Evolutionary conservation across 2,329 filamentous ascomycete genomes (phyloP), one percentile per base, ranked within the genome.

Genomic region (Chrysoporthe puriensis): DNA sequence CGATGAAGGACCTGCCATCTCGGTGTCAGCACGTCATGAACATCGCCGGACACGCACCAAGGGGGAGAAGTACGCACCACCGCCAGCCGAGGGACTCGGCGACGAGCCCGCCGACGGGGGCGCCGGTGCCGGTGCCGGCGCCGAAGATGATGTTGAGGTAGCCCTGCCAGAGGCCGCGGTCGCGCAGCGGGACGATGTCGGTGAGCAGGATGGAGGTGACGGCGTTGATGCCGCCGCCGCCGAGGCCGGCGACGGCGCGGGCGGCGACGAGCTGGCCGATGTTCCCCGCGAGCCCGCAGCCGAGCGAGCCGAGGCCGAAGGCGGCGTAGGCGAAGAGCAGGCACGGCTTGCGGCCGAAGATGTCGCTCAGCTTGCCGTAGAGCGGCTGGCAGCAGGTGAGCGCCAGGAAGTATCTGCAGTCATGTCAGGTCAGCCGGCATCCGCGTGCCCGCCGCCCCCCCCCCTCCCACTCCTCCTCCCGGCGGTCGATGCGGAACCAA

Each of bases 81-180:
- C 91, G 82, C 91, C 91, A 94, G 44, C 91, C 90, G 63, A 94
- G 84, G 4, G 83, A 86, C 76, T 94, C 91, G 0, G 90, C 87
- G n/a, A 94, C 77, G 7, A 92, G 76, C 2, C 92, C 91, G 71
- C 87, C 92, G 0, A 95, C 71, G 0, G 91, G 90, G 4, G 89
- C 91, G 2, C 92, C 92, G 5, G 84, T 82, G 5, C 88, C 86
- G 3, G 90, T 85, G n/a, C 91, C 92, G 21, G 83, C 78, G 0
- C 90, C 90, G 73, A 86, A 93, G 61, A 93, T 83, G 70, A 94
- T 85, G 76, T 94, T 94, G 73, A 93, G 82, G 69, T 82, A 82
- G 1, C 91, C 91, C 76, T 94, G 91, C 88, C 90, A 94, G 11
- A 90, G 82, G 1, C 91, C 91, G 66, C 91, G 82, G 63, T 92